Evolutionary conservation across 1,284 basidiomycete species (phyloP), one percentile per base, ranked within the genome.

Genomic region (Ganoderma multipileum): DNA sequence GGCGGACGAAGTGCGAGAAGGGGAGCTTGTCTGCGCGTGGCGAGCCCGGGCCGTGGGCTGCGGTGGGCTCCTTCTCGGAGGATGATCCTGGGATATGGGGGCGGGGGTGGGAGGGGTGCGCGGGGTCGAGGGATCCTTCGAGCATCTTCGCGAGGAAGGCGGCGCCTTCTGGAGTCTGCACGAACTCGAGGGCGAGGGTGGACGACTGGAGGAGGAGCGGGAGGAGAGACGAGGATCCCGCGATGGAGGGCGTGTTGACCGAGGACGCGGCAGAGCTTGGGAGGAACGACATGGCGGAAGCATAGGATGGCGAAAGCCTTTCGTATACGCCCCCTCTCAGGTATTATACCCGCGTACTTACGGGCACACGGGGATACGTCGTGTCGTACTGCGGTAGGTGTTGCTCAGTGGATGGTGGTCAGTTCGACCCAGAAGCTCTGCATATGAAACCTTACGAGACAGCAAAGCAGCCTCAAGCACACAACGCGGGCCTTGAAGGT

Each of bases 221-320:
- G 52, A 54, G 0, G 28, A 54, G 52, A 16, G 52, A 54, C 12
- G 52, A 54, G 52, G 52, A n/a, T 26, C n/a, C 44, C 3, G 47
- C n/a, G 42, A 36, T 14, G 58, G 28, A 33, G 4, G 36, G 57
- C 18, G n/a, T 30, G 18, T 38, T 38, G 16, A 39, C 39, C 23
- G 39, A 26, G 4, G 54, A 57, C 20, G 52, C 57, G 9, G 42
- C 33, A 16, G 58, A 42, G 33, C 58, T 60, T 33, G 57, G 38
- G 33, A 38, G 23, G 58, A 60, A 59, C n/a, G 64, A 60, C 38
- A 65, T 50, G 41, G 42, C 4, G 41, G 41, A 36, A 23, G 38
- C 28, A 2, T 26, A 36, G 3, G n/a, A 28, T 6, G 6, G 41
- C 11, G 42, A 47, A 20, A 58, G 20, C 12, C 30, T 52, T 23